Evolutionary conservation across 768 basidiomycete genomes (phyloP), one percentile per base, ranked within the genome.

Genomic region (Multifurca ochricompacta): DNA sequence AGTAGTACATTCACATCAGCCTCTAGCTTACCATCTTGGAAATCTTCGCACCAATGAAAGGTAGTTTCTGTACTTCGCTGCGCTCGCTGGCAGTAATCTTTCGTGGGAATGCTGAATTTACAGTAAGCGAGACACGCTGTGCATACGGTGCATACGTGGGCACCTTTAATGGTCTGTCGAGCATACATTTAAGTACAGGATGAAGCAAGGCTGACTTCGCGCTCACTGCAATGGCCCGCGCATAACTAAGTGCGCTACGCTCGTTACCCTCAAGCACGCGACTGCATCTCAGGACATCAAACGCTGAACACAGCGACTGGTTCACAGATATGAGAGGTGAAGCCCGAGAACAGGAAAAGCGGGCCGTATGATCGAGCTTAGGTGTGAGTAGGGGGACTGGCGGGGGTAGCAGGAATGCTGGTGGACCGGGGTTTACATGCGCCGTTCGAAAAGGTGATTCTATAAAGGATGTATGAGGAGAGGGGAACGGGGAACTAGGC

Each of bases 251-350:
- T 36, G 82, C 80, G 61, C 84, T 87, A 27, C 79, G 71, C 19
- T 75, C 73, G 47, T 86, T 76, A 11, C 84, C 82, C 63, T 91
- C 89, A 1, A 88, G 68, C 42, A 78, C 72, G 41, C 89, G 74
- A 23, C 74, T 71, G 32, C 71, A 74, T 16, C 77, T 75, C 28
- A 91, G 74, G 16, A 85, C 67, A 27, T 74, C 75, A 11, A 91
- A 67, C 60, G 83, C 78, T n/a, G 67, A 58, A 4, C 75, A 76
- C 4, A 91, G 74, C 0, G 58, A 68, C 64, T 90, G 84, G 59
- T 91, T 91, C 0, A 76, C 74, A 59, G 85, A 91, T 3, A 77
- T 65, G 34, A 91, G 71, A 0, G 85, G 86, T 3, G 82, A 82
- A 0, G 78, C 71, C 32, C 89, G 77, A 48, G 74, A 68, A 61